These are phyloP conservation scores for Dictyostelium capitatum DNA, from an alignment of 78 protist species.

Conservation along the genomic window DNA sequence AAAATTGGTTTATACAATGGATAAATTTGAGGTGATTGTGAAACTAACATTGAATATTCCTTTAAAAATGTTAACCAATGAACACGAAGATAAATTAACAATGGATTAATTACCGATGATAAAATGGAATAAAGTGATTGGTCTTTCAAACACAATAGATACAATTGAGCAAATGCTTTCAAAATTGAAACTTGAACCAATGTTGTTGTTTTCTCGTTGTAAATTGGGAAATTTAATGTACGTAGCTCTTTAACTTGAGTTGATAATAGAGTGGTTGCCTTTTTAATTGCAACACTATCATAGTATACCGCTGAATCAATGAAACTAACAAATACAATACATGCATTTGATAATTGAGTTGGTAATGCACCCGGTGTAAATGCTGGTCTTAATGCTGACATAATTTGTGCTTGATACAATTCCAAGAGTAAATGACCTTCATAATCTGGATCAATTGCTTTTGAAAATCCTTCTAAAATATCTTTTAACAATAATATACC, in stretches of 20 bases:
- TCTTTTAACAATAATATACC: constrained; percentile 69
- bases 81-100: constrained; percentile 49
- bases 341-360: constrained; percentile 52
- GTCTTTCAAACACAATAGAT: constrained; percentile 42
- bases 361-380: constrained; percentile 74
- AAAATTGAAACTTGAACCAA: constrained; percentile 78
- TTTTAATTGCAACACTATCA: constrained; percentile 68
- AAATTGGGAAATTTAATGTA: constrained; percentile 57
- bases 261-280: constrained; percentile 13
- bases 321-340: constrained; percentile 58
- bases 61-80: constrained; percentile 66
- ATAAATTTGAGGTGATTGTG: constrained; percentile 39
- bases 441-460: constrained; percentile 76
- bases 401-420: constrained; percentile 82
- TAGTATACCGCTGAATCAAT: constrained; percentile 44
- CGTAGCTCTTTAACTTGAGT: constrained; percentile 40
- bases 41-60: constrained; percentile 53
- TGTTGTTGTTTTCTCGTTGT: constrained; percentile 79
- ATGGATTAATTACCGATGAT: constrained; percentile 43
- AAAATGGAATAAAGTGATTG: constrained; percentile 30
- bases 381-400: constrained; percentile 83
- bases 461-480: constrained; percentile 61
- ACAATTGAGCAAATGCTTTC: constrained; percentile 76
- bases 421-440: constrained; percentile 82
- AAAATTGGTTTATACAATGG: constrained; percentile 48